phyloP scores from a whole-genome alignment of 164 flowering plant species.

The Pachysandra terminalis region DNA sequence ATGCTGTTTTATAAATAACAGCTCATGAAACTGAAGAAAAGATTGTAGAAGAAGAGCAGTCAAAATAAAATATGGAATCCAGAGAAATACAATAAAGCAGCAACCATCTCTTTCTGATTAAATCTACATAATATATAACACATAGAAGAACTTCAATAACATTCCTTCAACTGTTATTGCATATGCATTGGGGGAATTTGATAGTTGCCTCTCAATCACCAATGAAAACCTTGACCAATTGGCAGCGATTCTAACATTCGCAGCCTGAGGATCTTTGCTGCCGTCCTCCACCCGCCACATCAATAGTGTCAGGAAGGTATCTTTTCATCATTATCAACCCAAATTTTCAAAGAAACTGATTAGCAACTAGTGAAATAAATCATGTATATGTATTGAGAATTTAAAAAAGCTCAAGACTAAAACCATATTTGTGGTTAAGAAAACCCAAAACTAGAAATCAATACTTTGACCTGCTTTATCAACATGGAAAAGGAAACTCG shows the following conservation, averaged over 20 bases:
- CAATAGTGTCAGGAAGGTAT: slow-evolving; percentile 76
- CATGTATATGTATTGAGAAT: neutral
- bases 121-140: neutral
- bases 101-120: neutral
- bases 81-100: neutral
- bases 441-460: neutral
- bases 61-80: neutral
- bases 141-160: neutral
- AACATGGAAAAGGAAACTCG: too few relatives aligned
- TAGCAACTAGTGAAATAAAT: neutral
- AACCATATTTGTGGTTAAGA: neutral
- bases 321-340: slow-evolving; percentile 27
- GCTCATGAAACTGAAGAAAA: too few relatives aligned
- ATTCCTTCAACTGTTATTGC: slow-evolving; percentile 5
- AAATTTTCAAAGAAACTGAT: slow-evolving; percentile 1
- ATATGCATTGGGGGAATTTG: neutral
- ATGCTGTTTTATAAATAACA: too few relatives aligned
- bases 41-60: too few relatives aligned
- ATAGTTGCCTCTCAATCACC: neutral
- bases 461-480: too few relatives aligned
- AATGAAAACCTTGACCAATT: neutral
- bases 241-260: slow-evolving; percentile 38
- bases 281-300: slow-evolving; percentile 46
- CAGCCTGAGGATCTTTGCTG: slow-evolving; percentile 65
- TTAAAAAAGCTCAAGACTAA: neutral